phyloP scores from a whole-genome alignment of 2,329 filamentous ascomycete genomes.

The Bipolaris oryzae region DNA sequence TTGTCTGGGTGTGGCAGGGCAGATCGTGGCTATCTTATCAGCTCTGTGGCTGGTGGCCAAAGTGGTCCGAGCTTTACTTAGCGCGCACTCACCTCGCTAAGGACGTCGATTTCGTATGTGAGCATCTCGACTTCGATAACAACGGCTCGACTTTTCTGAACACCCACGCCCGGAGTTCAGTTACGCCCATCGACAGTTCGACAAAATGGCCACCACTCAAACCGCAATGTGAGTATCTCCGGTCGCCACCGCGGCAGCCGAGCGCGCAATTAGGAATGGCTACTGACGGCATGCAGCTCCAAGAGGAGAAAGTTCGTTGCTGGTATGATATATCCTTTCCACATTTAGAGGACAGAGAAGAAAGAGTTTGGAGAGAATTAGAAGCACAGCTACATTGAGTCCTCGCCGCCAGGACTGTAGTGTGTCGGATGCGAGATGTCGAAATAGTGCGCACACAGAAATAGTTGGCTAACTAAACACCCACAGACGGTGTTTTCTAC shows the following conservation, averaged over 20 bases:
- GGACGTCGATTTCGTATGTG: constrained; percentile 4
- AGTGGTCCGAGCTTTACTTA: constrained; percentile 14
- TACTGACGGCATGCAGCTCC: constrained; percentile 64
- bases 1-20: not conserved
- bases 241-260: constrained; percentile 3
- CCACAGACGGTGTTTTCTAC: constrained; percentile 95
- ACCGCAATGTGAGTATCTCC: constrained; percentile 48
- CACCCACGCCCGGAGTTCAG: constrained; percentile 43
- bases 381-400: not conserved
- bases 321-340: constrained; percentile 46
- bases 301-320: constrained; percentile 78
- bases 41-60: constrained; percentile 4
- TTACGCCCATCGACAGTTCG: constrained; percentile 41
- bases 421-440: constrained; percentile 4
- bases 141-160: constrained; percentile 42
- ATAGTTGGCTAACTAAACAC: constrained; percentile 30
- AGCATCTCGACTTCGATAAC: constrained; percentile 39
- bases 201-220: constrained; percentile 51
- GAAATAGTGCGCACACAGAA: constrained; percentile 25
- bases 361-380: not conserved
- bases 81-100: constrained; percentile 22
- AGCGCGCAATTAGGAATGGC: constrained; percentile 10
- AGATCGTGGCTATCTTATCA: constrained; percentile 9
- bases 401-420: not conserved
- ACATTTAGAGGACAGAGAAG: constrained; percentile 13